phyloP scores from a whole-genome alignment of 2,329 filamentous ascomycete species.

The Teratosphaeriaceae sp. region DNA sequence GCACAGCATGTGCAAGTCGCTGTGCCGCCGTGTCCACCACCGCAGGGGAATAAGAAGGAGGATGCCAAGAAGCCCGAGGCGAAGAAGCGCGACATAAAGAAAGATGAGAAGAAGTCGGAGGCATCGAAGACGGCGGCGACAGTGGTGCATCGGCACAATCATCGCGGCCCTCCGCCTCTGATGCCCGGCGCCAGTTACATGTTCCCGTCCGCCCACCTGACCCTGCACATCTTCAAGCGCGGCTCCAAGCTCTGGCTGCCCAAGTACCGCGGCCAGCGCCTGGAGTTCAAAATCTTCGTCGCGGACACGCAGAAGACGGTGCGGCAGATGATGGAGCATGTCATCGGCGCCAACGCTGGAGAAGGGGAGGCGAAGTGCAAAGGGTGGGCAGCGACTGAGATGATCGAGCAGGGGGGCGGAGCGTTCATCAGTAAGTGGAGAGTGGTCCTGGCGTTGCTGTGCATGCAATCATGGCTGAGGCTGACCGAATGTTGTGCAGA shows the following conservation, averaged over 20 bases:
- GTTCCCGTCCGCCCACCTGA: conserved; percentile 18
- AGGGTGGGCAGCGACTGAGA: conserved; percentile 28
- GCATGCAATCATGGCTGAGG: not conserved
- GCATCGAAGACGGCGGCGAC: no score
- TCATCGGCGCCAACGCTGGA: conserved; percentile 15
- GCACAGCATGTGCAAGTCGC: not conserved
- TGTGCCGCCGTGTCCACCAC: conserved; percentile 4
- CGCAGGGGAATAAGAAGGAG: conserved; percentile 1
- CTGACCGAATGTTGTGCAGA: conserved; percentile 8
- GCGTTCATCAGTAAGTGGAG: conserved; percentile 24
- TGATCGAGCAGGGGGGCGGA: conserved; percentile 26
- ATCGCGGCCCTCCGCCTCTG: conserved; percentile 10
- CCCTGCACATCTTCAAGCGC: conserved; percentile 22
- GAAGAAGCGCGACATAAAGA: not conserved
- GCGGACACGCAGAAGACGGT: conserved; percentile 21
- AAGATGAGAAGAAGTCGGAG: conserved; percentile 3
- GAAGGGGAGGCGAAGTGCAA: conserved; percentile 13
- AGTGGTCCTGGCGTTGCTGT: not conserved
- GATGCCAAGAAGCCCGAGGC: not conserved
- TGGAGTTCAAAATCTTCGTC: conserved; percentile 29
- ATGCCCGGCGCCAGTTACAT: conserved; percentile 20
- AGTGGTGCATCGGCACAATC: conserved; percentile 5
- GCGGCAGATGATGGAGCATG: conserved; percentile 24
- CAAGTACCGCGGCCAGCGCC: conserved; percentile 12
- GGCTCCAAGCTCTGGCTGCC: conserved; percentile 20